Base-by-base conservation (phyloP, 768 basidiomycete species). In the Collybia mongolica region DNA sequence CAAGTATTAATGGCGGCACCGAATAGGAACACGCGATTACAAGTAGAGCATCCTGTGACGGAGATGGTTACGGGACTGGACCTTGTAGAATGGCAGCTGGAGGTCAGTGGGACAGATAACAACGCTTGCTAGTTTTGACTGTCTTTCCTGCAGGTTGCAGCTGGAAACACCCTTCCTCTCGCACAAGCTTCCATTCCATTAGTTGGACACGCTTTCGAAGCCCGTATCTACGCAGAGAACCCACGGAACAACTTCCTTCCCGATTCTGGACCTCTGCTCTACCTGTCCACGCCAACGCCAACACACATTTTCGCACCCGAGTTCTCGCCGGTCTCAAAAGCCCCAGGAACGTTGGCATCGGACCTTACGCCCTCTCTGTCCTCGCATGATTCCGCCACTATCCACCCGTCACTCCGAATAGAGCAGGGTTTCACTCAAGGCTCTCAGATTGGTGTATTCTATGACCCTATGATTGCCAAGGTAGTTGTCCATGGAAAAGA, bases 11-110 rank as follows among this genome's bases (percentile, higher is more conserved):
- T 14, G 7, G 14, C 39, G 22, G 37, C 26, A 7, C 18, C 20
- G 23, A 45, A 45, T 37, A 90, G 88, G 90, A 92, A 92, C 58
- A 91, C 90, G 9, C 78, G 90, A 32, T 63, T 92, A 38, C 91
- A 93, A 68, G 90, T 92, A 24, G 91, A 95, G 59, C 93, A 95
- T 64, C 93, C 93, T 12, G 90, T 96, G 23, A 94, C 93, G 0
- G 93, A 95, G 68, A 95, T 95, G 87, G 83, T 97, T 44, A 97
- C 94, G 1, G 92, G 93, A 1, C 75, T 93, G 20, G 94, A 98
- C 60, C 83, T 98, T 4, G 94, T 98, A 6, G 88, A 96, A 68
- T 96, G 93, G 93, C 94, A 98, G 62, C 74, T 97, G 18, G 87
- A 92, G 74, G 90, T 85, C 5, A 29, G 51, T 14, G 19, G 60